phyloP scores from a whole-genome alignment of 2,329 filamentous ascomycete genomes.

The Xylariaceae sp. region DNA sequence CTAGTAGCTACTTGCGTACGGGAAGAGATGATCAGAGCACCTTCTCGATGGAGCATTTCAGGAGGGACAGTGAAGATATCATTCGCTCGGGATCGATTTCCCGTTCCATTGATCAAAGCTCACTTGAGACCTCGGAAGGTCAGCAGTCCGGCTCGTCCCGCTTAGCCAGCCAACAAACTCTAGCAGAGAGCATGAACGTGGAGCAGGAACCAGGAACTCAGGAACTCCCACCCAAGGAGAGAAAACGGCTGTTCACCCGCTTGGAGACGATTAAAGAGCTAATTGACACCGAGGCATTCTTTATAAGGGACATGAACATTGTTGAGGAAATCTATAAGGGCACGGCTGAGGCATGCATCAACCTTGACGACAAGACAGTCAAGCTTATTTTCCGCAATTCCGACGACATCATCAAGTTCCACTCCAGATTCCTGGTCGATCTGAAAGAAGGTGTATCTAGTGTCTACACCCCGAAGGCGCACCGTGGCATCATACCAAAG shows the following conservation, averaged over 20 bases:
- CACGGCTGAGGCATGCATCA: slow-evolving; percentile 73
- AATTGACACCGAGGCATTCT: slow-evolving; percentile 84
- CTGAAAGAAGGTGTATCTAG: slow-evolving; percentile 73
- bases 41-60: slow-evolving; percentile 35
- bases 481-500: slow-evolving; percentile 31
- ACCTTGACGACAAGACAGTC: slow-evolving; percentile 75
- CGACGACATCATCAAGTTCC: slow-evolving; percentile 82
- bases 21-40: slow-evolving; percentile 34
- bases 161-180: slow-evolving; percentile 28
- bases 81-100: slow-evolving; percentile 35
- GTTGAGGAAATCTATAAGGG: slow-evolving; percentile 97
- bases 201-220: slow-evolving; percentile 20
- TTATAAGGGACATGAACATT: slow-evolving; percentile 93
- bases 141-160: slow-evolving; percentile 29
- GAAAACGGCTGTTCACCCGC: slow-evolving; percentile 69
- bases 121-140: slow-evolving; percentile 34
- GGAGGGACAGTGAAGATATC: slow-evolving; percentile 38
- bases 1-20: slow-evolving; percentile 32
- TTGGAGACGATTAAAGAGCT: slow-evolving; percentile 84
- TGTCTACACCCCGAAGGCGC: slow-evolving; percentile 62
- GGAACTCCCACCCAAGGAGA: slow-evolving; percentile 44
- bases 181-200: slow-evolving; percentile 27
- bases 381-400: slow-evolving; percentile 90
- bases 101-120: slow-evolving; percentile 40
- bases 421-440: slow-evolving; percentile 68